A percentile compares a stretch with the other conserved stretches of the same genome.
These are phyloP conservation scores for Cylindricascospora bacillispora DNA, from an alignment of 1,139 yeast genomes.

Conservation along the genomic window DNA sequence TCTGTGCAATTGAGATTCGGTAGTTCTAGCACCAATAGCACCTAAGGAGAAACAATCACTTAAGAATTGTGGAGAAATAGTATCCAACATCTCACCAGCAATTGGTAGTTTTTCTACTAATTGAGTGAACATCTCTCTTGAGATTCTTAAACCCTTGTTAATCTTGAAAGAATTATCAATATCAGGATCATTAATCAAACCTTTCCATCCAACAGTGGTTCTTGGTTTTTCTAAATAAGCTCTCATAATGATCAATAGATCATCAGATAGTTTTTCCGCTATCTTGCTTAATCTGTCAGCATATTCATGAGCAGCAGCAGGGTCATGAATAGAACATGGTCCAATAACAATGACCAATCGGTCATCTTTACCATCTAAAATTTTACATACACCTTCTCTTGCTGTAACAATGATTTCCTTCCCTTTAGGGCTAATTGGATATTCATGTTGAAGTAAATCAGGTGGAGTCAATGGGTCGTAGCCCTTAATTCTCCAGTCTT, in stretches of 20 bases:
- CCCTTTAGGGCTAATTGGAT: conserved; percentile 53
- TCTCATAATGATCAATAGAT: conserved; percentile 83
- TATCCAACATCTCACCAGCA: conserved; percentile 96
- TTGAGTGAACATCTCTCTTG: conserved; percentile 76
- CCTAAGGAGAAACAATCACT: conserved; percentile 85
- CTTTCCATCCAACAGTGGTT: conserved; percentile 99
- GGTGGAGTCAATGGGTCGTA: conserved; percentile 95
- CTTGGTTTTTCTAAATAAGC: conserved; percentile 97
- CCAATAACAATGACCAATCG: conserved; percentile 77
- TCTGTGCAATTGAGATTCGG: conserved; percentile 93
- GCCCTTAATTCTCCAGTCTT: conserved; percentile 90
- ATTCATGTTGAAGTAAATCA: conserved; percentile 82
- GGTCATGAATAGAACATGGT: conserved; percentile 95
- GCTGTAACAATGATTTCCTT: conserved; percentile 56
- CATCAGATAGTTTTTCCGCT: conserved; percentile 54
- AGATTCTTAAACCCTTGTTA: conserved; percentile 82
- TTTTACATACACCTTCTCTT: conserved; percentile 59
- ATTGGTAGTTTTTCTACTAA: conserved; percentile 77
- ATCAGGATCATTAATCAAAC: conserved; percentile 93
- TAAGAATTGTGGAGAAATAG: conserved; percentile 89
- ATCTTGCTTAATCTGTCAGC: conserved; percentile 51
- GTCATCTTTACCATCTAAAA: conserved; percentile 67
- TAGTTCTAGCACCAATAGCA: conserved; percentile 96
- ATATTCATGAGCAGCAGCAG: conserved; percentile 83
- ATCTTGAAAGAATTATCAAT: conserved; percentile 88